Conservation (phyloP, 2,329 filamentous ascomycete species). For the Penicillium sp. region DNA sequence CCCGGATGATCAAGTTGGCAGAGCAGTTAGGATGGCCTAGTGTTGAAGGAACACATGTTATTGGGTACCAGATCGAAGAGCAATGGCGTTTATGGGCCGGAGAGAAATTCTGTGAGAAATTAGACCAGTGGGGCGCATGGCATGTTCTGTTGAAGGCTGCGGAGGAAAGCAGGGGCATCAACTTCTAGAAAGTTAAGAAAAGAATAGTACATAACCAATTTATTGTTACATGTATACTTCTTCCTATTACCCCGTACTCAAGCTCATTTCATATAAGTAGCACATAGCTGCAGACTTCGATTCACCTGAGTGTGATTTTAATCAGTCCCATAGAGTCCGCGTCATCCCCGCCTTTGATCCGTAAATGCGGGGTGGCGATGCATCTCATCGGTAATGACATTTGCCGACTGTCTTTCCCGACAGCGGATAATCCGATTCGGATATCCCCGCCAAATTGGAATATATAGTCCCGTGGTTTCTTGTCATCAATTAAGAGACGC, state of each 20-base stretch:
- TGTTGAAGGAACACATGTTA: slow-evolving; percentile 21
- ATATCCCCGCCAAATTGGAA: not conserved
- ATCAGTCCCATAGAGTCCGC: no score
- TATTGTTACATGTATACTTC: not conserved
- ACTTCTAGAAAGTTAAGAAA: slow-evolving; percentile 7
- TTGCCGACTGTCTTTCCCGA: not conserved
- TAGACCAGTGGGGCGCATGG: slow-evolving; percentile 15
- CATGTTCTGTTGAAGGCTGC: slow-evolving; percentile 13
- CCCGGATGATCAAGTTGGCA: slow-evolving; percentile 25
- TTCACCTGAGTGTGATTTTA: no score
- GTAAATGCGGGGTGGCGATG: not conserved
- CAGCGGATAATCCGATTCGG: not conserved
- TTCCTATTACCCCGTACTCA: not conserved
- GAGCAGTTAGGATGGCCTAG: slow-evolving; percentile 14
- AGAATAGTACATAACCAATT: not conserved
- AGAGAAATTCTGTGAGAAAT: slow-evolving; percentile 9
- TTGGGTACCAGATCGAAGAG: slow-evolving; percentile 20
- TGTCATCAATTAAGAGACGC: not conserved
- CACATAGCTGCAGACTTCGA: no score
- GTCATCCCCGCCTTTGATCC: no score
- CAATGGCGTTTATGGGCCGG: slow-evolving; percentile 19
- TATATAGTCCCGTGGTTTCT: not conserved
- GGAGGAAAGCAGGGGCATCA: slow-evolving; percentile 15
- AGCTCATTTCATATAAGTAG: no score
- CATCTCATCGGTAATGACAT: not conserved